Evolutionary conservation across 2,329 filamentous ascomycete genomes (phyloP), one percentile per base, ranked within the genome.

Genomic region (Zarea fungicola): DNA sequence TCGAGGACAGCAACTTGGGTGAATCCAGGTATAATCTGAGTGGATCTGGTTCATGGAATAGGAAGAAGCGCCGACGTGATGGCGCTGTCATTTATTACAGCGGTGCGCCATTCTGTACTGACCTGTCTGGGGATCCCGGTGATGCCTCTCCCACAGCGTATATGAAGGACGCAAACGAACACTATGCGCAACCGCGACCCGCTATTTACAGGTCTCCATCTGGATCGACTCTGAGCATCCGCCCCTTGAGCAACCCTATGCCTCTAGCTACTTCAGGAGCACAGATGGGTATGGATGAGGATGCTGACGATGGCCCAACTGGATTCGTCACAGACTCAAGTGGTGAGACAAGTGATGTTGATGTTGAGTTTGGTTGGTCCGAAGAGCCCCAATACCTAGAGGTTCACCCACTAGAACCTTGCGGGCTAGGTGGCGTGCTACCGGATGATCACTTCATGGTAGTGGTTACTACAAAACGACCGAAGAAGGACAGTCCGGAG

Each of bases 71-170:
- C 22, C 76, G 73, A 1, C 75, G 81, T 11, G 81, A 87, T 51
- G 89, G 88, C 8, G 83, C 86, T 1, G 85, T 95, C 55, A 89
- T 92, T 16, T 95, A 91, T 60, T 95, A 92, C 62, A 88, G 78
- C 52, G 87, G 85, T 22, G 85, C 85, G 1, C 80, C 80, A 0
- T 95, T 93, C 62, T 93, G 83, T 62, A 90, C 84, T 1, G 89
- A 95, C 62, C 67, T 93, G 4, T 87, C 84, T 14, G 84, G 84
- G 2, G 85, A 90, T 56, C 71, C 71, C 10, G 74, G 73, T 2
- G 73, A 75, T 19, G 53, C 65, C 2, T 75, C 72, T 0, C 72
- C 74, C 1, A 62, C 72, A 2, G 74, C 76, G 1, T 71, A 77
- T 50, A 65, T 76, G 64, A 68, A 70, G 48, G 67, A 68, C 50